Conservation (phyloP, 306 rosid species). For the Fragaria iinumae region DNA sequence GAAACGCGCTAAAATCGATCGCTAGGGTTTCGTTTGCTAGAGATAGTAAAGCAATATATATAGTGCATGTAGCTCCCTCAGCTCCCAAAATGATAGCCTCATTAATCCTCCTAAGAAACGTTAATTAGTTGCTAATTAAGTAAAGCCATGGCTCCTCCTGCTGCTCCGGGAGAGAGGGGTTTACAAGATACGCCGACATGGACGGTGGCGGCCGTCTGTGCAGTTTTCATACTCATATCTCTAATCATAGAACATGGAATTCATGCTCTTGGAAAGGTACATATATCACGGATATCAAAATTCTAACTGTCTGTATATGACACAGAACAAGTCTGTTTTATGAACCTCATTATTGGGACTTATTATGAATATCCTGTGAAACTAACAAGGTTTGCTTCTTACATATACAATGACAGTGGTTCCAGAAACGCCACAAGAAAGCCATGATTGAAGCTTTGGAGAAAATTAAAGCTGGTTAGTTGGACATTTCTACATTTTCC, state of each 20-base stretch:
- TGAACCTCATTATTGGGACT: too few species aligned
- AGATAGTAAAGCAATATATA: neutral
- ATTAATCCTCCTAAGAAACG: neutral
- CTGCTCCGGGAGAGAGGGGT: constrained; percentile 40
- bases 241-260: constrained; percentile 57
- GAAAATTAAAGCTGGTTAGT: constrained; percentile 65
- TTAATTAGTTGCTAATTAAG: neutral
- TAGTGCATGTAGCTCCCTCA: neutral
- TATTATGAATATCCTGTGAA: neutral
- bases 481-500: neutral
- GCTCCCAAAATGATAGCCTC: neutral
- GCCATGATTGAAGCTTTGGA: constrained; percentile 75
- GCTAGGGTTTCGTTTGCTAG: neutral
- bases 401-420: constrained; percentile 41
- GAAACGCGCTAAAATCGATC: neutral
- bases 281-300: neutral
- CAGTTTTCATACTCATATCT: constrained; percentile 52
- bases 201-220: constrained; percentile 70
- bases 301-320: neutral
- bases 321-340: too few species aligned
- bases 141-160: constrained; percentile 22
- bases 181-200: constrained; percentile 64
- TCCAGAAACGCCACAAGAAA: constrained; percentile 56
- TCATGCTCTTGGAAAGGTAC: constrained; percentile 61
- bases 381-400: neutral